Evolutionary conservation across 768 basidiomycete genomes (phyloP), one percentile per base, ranked within the genome.

Genomic region (Tylopilus intermedius): DNA sequence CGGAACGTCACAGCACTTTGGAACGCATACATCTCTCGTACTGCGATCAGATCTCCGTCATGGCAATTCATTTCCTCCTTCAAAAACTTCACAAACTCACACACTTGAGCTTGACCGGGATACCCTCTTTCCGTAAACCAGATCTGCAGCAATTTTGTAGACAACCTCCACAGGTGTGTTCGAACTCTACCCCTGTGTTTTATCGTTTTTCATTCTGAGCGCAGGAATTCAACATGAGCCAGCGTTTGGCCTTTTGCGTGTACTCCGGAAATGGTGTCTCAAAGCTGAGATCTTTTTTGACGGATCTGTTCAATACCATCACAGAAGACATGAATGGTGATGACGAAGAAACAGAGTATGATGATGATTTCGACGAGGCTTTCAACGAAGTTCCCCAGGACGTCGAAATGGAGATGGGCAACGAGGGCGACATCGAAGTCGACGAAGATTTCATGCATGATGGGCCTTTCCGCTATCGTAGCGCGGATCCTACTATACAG

Each of bases 11-110:
- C 62, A 81, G 83, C 27, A 87, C 91, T 8, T 78, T 98, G 22
- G 96, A 99, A 67, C 86, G 96, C 38, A 92, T 99, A 21, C 96
- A 99, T 71, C 76, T 99, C 45, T 96, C 93, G 2, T 97, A 98
- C 66, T 99, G 96, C 69, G 92, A 96, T 67, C 90, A 94, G 63
- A 88, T 99, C 51, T 84, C 89, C 6, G 90, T 97, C 60, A 80
- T 86, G 74, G 94, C 94, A 15, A 82, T 98, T 45, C 88, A 94
- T 63, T 91, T 87, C 68, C 79, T 99, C 42, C 79, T 99, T 40
- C 84, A 88, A 64, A 86, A 87, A 63, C 78, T 98, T n/a, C 83
- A 84, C 64, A 89, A 90, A 60, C 75, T 99, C 29, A 96, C 92
- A 1, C 96, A 99, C 73, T 78, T 99, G 44, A 95, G 93, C 69